Base-by-base conservation (phyloP, 1,139 yeast genomes). In the Taphrina wiesneri region DNA sequence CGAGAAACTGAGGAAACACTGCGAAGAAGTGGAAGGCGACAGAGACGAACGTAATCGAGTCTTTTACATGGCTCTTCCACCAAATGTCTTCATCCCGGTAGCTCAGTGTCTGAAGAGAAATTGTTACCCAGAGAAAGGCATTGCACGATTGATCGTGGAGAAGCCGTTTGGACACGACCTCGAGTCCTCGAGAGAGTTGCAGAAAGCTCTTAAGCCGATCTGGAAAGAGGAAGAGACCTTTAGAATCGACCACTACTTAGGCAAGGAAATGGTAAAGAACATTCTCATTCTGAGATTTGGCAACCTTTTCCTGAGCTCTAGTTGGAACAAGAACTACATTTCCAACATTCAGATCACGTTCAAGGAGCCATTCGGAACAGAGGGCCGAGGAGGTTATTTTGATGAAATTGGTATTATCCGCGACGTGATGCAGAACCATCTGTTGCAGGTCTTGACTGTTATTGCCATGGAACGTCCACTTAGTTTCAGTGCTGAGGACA, bases 381-480 rank as follows among this genome's bases (percentile, higher is more conserved):
- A 93, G 78, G 99, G 99, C 69, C 86, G 99, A 75, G 99, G 99
- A 71, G 99, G 99, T 46, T 93, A 93, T 80, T 93, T 95, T 75
- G 98, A 95, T 78, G 82, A 83, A 69, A 90, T 92, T 74, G 99
- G 99, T 68, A 93, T 93, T 74, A 90, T 93, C 71, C 86, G 99
- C 78, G 99, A 93, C 75, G 98, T 93, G 65, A 92, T 95, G 91
- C 99, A 93, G 80, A 93, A 93, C 82, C 99, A 93, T 79, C 79
- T 93, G 74, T 82, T 93, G 74, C 99, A 93, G 80, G 96, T 93
- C 30, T 80, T 93, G 75, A 91, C 98, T 6, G 79, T 95, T 69
- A 80, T 93, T 70, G 90, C 97, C 65, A 92, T 93, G 97, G 99
- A 93, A 76, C 85, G 96, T 77, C 99, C 99, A 15, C 87, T 84